phyloP scores from a whole-genome alignment of 31 red algal species.

The Odonthalia washingtoniensis region DNA sequence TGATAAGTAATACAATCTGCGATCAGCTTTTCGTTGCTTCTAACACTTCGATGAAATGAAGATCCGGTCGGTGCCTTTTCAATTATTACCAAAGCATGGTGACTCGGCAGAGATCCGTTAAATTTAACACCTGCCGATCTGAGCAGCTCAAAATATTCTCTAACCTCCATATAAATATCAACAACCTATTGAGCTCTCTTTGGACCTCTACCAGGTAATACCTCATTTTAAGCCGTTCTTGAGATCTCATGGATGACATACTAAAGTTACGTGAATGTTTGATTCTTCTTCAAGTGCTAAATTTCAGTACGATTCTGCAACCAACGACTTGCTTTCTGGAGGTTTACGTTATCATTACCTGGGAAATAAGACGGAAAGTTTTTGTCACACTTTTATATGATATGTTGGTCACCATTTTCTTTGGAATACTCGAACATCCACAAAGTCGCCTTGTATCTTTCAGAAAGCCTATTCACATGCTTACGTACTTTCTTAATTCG shows the following conservation, averaged over 20 bases:
- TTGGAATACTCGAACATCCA: constrained; percentile 4
- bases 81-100: background rate
- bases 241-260: too few species aligned
- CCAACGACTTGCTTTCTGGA: constrained; percentile 13
- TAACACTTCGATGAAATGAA: constrained; percentile 12
- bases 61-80: background rate
- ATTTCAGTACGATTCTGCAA: too few species aligned
- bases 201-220: constrained; percentile 1
- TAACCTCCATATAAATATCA: background rate
- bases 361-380: constrained; percentile 1
- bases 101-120: background rate
- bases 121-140: constrained; percentile 16
- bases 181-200: background rate
- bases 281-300: too few species aligned
- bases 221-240: too few species aligned
- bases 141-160: background rate
- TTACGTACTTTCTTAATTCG: too few species aligned
- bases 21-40: background rate
- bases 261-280: too few species aligned
- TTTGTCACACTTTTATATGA: background rate
- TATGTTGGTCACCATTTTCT: background rate
- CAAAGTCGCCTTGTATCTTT: background rate
- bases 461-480: background rate
- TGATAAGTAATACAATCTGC: background rate
- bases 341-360: background rate